A percentile compares a stretch with the other conserved stretches of the same genome.
Conservation (phyloP, 257 asterid genomes). For the Solanum virginianum region DNA sequence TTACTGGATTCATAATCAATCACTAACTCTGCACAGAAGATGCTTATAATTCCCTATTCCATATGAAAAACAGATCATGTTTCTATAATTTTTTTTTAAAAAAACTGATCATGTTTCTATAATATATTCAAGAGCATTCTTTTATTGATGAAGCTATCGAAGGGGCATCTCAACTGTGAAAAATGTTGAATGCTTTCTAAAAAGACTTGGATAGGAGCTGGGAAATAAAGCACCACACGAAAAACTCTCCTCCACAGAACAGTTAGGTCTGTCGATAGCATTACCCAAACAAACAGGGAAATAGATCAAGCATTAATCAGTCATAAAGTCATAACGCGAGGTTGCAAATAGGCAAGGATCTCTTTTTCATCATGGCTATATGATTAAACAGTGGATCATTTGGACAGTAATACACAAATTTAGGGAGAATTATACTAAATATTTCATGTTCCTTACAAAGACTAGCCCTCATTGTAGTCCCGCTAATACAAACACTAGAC, state of each 20-base stretch:
- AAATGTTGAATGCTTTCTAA: background rate
- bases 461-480: background rate
- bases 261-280: background rate
- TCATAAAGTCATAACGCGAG: background rate
- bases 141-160: background rate
- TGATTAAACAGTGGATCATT: background rate
- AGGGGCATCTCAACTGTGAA: background rate
- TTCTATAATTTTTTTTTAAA: background rate
- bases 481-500: background rate
- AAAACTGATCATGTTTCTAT: background rate
- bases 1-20: background rate
- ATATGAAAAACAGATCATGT: background rate
- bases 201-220: background rate
- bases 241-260: background rate
- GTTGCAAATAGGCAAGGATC: background rate
- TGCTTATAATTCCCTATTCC: background rate
- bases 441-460: background rate
- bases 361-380: background rate
- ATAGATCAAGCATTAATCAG: background rate
- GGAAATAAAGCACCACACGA: background rate
- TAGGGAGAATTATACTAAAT: background rate
- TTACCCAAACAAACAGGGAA: background rate
- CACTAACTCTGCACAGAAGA: background rate
- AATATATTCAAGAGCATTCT: background rate
- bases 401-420: background rate